Percentiles rank a stretch among this genome's conserved stretches.
Conservation (phyloP, 2,329 filamentous ascomycete species). For the Colletotrichum tropicicola region DNA sequence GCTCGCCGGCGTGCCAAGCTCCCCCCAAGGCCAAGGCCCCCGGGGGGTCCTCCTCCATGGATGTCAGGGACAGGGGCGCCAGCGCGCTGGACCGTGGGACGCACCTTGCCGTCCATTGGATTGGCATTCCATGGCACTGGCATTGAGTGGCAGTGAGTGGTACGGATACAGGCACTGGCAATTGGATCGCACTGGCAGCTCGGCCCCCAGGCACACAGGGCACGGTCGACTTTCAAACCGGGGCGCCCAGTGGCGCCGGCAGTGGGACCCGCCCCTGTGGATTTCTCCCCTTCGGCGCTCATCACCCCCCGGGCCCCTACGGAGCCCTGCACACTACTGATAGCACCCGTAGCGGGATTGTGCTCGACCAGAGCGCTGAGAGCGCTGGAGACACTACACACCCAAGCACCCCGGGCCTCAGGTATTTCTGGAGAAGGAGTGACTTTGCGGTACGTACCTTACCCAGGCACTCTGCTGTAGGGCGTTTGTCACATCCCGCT, state of each 20-base stretch:
- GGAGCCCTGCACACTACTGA: not conserved
- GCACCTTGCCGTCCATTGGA: not conserved
- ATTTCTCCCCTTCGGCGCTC: too few species aligned
- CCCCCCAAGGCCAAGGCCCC: not conserved
- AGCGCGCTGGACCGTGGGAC: constrained; percentile 7
- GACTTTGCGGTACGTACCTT: constrained; percentile 10
- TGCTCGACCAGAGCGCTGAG: not conserved
- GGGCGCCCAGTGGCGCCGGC: too few species aligned
- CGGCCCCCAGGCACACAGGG: too few species aligned
- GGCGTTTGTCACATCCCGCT: constrained; percentile 10
- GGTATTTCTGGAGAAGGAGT: not conserved
- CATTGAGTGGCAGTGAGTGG: too few species aligned
- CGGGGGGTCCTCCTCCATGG: not conserved
- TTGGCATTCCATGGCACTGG: not conserved
- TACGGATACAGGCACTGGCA: too few species aligned
- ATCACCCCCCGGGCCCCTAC: too few species aligned
- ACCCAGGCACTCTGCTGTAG: not conserved
- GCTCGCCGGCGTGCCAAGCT: constrained; percentile 18
- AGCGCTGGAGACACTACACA: not conserved
- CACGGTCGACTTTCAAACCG: too few species aligned
- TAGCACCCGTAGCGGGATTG: not conserved
- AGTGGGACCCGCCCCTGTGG: too few species aligned
- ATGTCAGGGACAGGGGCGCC: constrained; percentile 17
- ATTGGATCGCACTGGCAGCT: too few species aligned
- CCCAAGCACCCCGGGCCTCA: too few species aligned